phyloP scores from a whole-genome alignment of 2,329 filamentous ascomycete species.

The Sarocladium strictum region DNA sequence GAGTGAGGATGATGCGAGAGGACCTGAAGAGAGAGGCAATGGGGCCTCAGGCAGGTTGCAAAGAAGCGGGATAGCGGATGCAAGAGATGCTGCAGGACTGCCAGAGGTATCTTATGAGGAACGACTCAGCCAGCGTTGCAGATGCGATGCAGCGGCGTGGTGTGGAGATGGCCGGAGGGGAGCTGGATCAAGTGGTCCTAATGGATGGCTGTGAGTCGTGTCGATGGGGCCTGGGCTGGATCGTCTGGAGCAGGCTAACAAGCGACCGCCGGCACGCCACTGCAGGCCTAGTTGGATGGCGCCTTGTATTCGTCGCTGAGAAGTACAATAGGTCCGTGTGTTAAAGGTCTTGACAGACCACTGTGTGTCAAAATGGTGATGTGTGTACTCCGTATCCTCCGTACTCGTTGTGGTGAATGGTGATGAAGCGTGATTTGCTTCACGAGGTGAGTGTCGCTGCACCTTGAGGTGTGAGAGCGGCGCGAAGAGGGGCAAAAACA shows the following conservation, averaged over 20 bases:
- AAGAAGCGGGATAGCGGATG: constrained; percentile 5
- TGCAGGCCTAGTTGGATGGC: constrained; percentile 8
- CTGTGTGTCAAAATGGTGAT: too few species aligned
- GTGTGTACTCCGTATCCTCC: too few species aligned
- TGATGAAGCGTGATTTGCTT: neutral
- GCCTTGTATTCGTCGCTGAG: neutral
- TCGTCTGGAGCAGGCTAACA: constrained; percentile 8
- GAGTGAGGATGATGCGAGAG: constrained; percentile 8
- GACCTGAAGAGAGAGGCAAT: constrained; percentile 4
- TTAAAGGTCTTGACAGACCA: neutral
- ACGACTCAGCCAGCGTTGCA: neutral
- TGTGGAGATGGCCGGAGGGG: neutral
- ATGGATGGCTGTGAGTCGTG: constrained; percentile 8
- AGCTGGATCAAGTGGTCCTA: constrained; percentile 7
- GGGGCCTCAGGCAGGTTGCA: neutral
- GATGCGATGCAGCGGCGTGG: neutral
- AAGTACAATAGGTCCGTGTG: neutral
- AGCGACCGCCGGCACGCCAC: constrained; percentile 6
- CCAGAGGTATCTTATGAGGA: neutral
- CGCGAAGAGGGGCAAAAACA: constrained; percentile 3
- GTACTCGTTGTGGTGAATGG: neutral
- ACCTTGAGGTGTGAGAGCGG: neutral
- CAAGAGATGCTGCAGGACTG: constrained; percentile 4
- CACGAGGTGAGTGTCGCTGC: neutral
- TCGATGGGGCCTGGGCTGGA: constrained; percentile 2